A percentile compares a stretch with the other conserved stretches of the same genome.
phyloP scores from a whole-genome alignment of 2,329 filamentous ascomycete species.

The Microcera coccophila region DNA sequence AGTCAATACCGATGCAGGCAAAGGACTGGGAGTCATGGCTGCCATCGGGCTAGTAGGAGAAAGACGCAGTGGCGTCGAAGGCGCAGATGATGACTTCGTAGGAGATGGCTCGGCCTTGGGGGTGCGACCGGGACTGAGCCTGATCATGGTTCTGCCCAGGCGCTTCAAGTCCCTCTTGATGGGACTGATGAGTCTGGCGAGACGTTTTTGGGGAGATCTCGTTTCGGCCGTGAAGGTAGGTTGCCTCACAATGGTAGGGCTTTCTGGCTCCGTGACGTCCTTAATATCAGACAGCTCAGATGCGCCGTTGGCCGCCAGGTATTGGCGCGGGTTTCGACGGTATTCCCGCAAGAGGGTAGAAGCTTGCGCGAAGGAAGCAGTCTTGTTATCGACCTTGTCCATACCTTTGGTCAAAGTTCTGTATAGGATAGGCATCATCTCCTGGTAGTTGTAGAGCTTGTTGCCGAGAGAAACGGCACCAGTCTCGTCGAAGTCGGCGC shows the following conservation, averaged over 20 bases:
- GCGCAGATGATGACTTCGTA: constrained; percentile 26
- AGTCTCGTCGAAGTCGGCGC: constrained; percentile 13
- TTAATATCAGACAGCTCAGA: constrained; percentile 26
- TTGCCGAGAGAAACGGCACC: constrained; percentile 22
- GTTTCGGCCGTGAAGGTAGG: constrained; percentile 21
- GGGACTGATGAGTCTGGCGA: constrained; percentile 24
- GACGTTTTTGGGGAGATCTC: constrained; percentile 31
- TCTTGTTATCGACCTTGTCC: constrained; percentile 21
- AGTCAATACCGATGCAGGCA: constrained; percentile 4
- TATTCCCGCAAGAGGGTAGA: constrained; percentile 17
- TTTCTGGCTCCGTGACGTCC: constrained; percentile 29
- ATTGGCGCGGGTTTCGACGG: constrained; percentile 21
- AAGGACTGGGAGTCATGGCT: constrained; percentile 15
- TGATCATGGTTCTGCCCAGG: constrained; percentile 28
- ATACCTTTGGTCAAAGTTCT: constrained; percentile 18
- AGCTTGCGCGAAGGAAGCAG: constrained; percentile 26
- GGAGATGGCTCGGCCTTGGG: constrained; percentile 28
- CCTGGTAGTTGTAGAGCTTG: constrained; percentile 22
- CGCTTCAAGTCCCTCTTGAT: constrained; percentile 24
- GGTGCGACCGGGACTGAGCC: constrained; percentile 25
- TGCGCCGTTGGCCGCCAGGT: constrained; percentile 19
- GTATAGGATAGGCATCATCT: constrained; percentile 24
- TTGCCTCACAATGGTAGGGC: constrained; percentile 20
- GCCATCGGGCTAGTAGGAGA: constrained; percentile 2
- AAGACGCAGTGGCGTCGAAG: constrained; percentile 24